Percentiles rank a stretch among this genome's conserved stretches.
Conservation (phyloP, 2,329 filamentous ascomycete genomes). For the Penicillium sp. region DNA sequence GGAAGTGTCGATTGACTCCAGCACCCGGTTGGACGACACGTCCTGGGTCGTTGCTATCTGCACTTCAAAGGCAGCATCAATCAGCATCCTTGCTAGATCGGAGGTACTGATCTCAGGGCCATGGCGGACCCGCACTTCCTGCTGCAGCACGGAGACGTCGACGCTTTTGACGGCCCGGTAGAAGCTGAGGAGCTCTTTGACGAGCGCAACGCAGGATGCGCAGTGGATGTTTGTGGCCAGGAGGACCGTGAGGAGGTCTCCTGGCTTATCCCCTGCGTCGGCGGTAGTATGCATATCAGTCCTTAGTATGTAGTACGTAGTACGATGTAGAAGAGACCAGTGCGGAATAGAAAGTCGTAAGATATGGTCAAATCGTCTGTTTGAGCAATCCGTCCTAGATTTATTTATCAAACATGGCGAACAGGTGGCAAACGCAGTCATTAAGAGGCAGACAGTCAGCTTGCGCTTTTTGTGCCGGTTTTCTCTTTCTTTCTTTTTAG, state of each 20-base stretch:
- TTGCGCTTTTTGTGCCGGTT: slow-evolving; percentile 10
- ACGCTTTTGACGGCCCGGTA: slow-evolving; percentile 32
- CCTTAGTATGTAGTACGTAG: neutral
- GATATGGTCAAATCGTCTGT: neutral
- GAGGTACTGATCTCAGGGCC: slow-evolving; percentile 25
- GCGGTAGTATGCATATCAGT: neutral
- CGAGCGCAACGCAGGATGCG: slow-evolving; percentile 45
- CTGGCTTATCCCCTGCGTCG: neutral
- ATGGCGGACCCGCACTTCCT: slow-evolving; percentile 43
- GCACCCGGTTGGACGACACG: slow-evolving; percentile 24
- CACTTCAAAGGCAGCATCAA: slow-evolving; percentile 46
- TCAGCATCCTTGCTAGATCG: slow-evolving; percentile 35
- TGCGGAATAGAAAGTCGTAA: neutral
- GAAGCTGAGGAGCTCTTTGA: slow-evolving; percentile 40
- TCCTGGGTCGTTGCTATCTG: slow-evolving; percentile 41
- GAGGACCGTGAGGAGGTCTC: slow-evolving; percentile 29
- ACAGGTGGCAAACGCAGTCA: neutral
- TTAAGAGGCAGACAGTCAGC: neutral
- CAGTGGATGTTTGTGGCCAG: slow-evolving; percentile 49
- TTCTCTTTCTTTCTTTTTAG: neutral
- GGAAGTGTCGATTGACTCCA: slow-evolving; percentile 32
- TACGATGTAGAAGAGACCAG: neutral
- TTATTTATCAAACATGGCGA: neutral
- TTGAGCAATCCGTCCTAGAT: neutral
- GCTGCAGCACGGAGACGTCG: slow-evolving; percentile 42